These are phyloP conservation scores for Zarea fungicola DNA, from an alignment of 2,329 filamentous ascomycete genomes.

Conservation along the genomic window DNA sequence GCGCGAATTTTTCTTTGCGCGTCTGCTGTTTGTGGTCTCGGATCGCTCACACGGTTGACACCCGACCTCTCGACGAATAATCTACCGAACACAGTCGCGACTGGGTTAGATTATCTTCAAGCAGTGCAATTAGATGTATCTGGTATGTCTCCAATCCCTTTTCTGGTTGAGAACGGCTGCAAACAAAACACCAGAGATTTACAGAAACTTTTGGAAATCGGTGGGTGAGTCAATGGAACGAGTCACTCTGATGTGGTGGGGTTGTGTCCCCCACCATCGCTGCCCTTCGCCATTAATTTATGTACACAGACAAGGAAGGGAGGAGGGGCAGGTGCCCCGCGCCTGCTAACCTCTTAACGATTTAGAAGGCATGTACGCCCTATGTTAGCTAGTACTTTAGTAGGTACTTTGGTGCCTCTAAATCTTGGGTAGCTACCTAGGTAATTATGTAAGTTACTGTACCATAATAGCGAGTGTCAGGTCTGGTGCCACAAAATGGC, in stretches of 20 bases:
- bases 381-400: no score
- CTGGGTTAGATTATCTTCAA: no score
- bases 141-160: no score
- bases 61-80: neutral
- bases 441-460: no score
- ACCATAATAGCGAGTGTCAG: no score
- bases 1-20: constrained; percentile 15
- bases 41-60: neutral
- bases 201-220: neutral
- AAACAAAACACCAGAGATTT: neutral
- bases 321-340: constrained; percentile 5
- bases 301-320: no score
- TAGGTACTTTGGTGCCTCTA: no score
- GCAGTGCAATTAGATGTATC: no score
- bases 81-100: neutral
- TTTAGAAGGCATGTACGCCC: no score
- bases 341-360: no score
- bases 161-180: neutral
- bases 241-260: constrained; percentile 2
- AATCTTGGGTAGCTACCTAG: no score
- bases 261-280: constrained; percentile 5
- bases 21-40: neutral
- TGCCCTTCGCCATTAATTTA: neutral
- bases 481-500: no score
- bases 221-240: constrained; percentile 9